Evolutionary conservation across 2,329 filamentous ascomycete species (phyloP).

Genomic region (Alternaria incomplexa): DNA sequence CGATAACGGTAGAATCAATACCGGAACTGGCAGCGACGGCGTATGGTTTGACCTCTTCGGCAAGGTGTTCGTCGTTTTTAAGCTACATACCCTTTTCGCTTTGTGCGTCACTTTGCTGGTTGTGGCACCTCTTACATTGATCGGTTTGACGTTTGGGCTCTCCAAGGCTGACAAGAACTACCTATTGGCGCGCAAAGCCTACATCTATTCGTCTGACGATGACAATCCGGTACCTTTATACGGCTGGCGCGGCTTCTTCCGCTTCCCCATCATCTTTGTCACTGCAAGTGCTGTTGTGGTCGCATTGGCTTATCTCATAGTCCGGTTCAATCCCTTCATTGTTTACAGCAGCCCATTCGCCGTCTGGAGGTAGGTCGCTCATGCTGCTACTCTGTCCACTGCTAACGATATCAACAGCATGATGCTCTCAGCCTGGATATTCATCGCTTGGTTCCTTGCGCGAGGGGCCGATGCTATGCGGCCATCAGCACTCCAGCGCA

Average conservation of each 20-base stretch:
- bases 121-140: conserved; percentile 74
- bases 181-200: conserved; percentile 73
- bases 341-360: conserved; percentile 88
- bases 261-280: conserved; percentile 77
- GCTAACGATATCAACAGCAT: conserved; percentile 58
- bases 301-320: conserved; percentile 74
- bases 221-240: conserved; percentile 68
- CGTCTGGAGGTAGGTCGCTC: conserved; percentile 66
- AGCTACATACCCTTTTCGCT: conserved; percentile 83
- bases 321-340: conserved; percentile 86
- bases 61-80: conserved; percentile 76
- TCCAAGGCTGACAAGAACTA: conserved; percentile 82
- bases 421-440: conserved; percentile 81
- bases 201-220: conserved; percentile 65
- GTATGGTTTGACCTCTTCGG: conserved; percentile 98
- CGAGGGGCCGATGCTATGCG: conserved; percentile 78
- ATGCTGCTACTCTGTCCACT: no score
- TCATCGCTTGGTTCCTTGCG: conserved; percentile 81
- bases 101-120: conserved; percentile 85
- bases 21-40: conserved; percentile 69
- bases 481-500: conserved; percentile 83
- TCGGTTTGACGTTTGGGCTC: conserved; percentile 72
- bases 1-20: conserved; percentile 65
- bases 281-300: conserved; percentile 73
- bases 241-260: conserved; percentile 82